Evolutionary conservation across 352 stramenopile genomes (phyloP), one percentile per base, ranked within the genome.

Genomic region (Phytophthora citrophthora): DNA sequence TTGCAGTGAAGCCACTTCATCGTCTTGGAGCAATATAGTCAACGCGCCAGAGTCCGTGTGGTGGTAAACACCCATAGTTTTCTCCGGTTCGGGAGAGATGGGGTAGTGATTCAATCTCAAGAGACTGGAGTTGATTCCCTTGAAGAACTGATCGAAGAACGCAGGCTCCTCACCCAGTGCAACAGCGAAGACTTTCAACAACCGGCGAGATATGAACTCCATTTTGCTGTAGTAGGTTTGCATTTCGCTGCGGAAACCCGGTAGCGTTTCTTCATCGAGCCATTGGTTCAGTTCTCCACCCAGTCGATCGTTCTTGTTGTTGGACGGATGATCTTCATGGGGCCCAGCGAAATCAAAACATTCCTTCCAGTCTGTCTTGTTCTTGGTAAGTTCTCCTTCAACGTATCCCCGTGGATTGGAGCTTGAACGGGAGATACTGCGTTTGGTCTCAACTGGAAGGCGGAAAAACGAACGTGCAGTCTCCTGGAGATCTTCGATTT

Each of bases 301-400:
- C 24, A 96, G 89, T 13, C 83, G 72, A 69, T 94, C 89, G 24
- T 79, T 54, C 48, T 85, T 65, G 27, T 88, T 62, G 15, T 39
- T 53, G 15, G 81, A 69, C 3, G 71, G 46, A 1, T 61, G 64
- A 26, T 87, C 76, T 29, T 89, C 77, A 10, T 81, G 58, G 0
- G 23, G 56, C 5, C 73, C 70, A 6, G 68, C 66, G 40, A 83
- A 81, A 79, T 98, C 93, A 13, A 97, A 76, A 8, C 64, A 75
- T 64, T 98, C 83, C 51, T 98, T 98, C 88, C 89, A 97, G 74
- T 98, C 95, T n/a, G 68, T 79, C 50, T 86, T 93, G 70, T 96
- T 90, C 78, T 98, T 98, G 29, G 95, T 98, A 15, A 98, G 74
- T 61, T 98, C 95, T 57, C 97, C 87, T 60, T 98, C 89, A 73